Conservation (phyloP, 306 rosid genomes). For the cucumber (Cucumis sativus) region DNA sequence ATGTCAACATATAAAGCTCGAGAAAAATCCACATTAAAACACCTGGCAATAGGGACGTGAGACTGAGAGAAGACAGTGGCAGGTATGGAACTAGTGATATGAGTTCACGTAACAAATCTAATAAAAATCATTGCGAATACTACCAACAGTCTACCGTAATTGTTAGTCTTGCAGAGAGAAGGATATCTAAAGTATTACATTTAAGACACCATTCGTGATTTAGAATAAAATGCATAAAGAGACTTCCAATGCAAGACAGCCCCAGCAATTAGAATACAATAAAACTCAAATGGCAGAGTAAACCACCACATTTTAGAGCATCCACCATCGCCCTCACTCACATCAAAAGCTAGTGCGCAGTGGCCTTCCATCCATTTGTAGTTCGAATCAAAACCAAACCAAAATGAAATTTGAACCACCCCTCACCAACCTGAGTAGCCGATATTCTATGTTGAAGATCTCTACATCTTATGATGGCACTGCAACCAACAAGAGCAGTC, state of each 20-base stretch:
- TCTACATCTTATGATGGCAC: constrained; percentile 10
- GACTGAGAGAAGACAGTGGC: not conserved
- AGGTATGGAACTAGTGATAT: not conserved
- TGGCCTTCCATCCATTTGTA: not conserved
- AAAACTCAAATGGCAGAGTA: not conserved
- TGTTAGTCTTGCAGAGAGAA: not conserved
- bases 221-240: not conserved
- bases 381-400: not conserved
- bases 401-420: constrained; percentile 2
- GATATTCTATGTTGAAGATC: not conserved
- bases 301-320: constrained; percentile 3
- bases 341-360: not conserved
- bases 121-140: not conserved
- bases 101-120: not conserved
- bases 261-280: constrained; percentile 10
- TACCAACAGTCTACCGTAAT: constrained; percentile 1
- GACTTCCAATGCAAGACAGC: not conserved
- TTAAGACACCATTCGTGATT: not conserved
- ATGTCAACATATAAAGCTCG: not conserved
- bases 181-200: not conserved
- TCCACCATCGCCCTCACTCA: not conserved
- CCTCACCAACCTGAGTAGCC: not conserved
- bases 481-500: not conserved
- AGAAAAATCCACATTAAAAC: not conserved
- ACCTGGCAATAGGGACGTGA: not conserved